A percentile compares a stretch with the other conserved stretches of the same genome.
Evolutionary conservation across 2,329 filamentous ascomycete species (phyloP).

Genomic region (Fusarium nelsonii): DNA sequence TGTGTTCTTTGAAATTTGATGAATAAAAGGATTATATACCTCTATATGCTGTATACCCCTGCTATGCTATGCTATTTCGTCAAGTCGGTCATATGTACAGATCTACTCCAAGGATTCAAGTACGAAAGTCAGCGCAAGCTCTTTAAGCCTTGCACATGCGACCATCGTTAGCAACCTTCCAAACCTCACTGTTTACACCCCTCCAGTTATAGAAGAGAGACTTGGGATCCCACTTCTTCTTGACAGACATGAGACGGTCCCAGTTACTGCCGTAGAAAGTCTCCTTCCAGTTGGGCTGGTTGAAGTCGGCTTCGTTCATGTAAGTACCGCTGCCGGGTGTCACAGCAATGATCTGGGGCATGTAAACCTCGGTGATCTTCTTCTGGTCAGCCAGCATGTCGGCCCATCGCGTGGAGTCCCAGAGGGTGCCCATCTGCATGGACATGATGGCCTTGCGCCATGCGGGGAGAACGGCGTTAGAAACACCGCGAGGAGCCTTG

Average conservation of each 20-base stretch:
- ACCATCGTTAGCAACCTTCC: constrained; percentile 48
- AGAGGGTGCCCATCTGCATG: constrained; percentile 47
- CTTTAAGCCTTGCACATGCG: constrained; percentile 46
- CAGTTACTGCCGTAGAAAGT: constrained; percentile 64
- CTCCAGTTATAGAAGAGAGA: constrained; percentile 61
- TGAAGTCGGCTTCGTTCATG: constrained; percentile 66
- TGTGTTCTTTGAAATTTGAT: no score
- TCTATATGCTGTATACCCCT: no score
- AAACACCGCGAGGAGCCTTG: constrained; percentile 34
- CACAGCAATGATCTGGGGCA: constrained; percentile 49
- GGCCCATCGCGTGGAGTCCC: constrained; percentile 46
- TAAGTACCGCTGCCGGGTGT: constrained; percentile 60
- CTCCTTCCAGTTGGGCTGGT: constrained; percentile 58
- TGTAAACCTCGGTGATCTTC: constrained; percentile 48
- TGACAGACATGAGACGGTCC: constrained; percentile 57
- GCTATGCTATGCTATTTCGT: neutral
- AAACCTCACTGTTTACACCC: constrained; percentile 65
- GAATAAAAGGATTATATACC: neutral
- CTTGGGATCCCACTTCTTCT: constrained; percentile 64
- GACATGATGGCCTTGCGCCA: constrained; percentile 56
- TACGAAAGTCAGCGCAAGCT: neutral
- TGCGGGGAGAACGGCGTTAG: constrained; percentile 56
- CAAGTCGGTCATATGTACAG: neutral
- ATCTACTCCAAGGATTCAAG: neutral
- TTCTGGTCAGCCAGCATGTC: constrained; percentile 51